Percentiles rank a stretch among this genome's conserved stretches.
phyloP scores from a whole-genome alignment of 495 filamentous ascomycete species.

The Penicillium paxilli region DNA sequence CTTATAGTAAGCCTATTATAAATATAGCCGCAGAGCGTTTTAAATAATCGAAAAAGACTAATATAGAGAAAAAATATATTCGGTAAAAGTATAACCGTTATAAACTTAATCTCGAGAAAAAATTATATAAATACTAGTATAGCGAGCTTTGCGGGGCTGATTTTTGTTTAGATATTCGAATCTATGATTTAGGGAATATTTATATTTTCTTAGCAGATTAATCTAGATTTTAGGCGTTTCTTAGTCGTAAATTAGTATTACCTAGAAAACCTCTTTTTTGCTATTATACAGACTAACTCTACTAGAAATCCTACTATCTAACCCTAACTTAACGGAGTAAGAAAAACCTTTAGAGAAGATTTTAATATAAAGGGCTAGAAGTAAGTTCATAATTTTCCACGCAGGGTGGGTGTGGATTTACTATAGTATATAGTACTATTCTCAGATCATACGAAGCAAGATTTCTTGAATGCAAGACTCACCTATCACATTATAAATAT shows the following conservation, averaged over 20 bases:
- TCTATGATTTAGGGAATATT: background rate
- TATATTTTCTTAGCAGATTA: background rate
- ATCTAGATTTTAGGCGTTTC: background rate
- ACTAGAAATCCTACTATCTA: conserved; percentile 1
- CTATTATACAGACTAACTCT: background rate
- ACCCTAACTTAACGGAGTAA: background rate
- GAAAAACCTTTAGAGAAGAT: background rate
- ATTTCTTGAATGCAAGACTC: background rate
- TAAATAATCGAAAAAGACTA: background rate
- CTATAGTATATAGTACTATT: background rate
- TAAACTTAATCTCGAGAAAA: background rate
- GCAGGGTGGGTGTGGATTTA: background rate
- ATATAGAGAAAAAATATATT: background rate
- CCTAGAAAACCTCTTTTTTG: background rate
- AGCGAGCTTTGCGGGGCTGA: background rate
- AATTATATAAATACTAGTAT: background rate
- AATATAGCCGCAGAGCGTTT: background rate
- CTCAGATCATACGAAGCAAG: background rate
- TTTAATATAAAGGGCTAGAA: too few species aligned
- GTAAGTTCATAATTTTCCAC: background rate
- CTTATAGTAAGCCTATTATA: background rate
- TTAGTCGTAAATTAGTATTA: background rate
- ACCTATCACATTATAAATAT: too few species aligned
- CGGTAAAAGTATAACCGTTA: background rate
- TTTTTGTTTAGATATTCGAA: background rate